Base-by-base conservation (phyloP, 2,329 filamentous ascomycete species). In the Apiospora koreana region DNA sequence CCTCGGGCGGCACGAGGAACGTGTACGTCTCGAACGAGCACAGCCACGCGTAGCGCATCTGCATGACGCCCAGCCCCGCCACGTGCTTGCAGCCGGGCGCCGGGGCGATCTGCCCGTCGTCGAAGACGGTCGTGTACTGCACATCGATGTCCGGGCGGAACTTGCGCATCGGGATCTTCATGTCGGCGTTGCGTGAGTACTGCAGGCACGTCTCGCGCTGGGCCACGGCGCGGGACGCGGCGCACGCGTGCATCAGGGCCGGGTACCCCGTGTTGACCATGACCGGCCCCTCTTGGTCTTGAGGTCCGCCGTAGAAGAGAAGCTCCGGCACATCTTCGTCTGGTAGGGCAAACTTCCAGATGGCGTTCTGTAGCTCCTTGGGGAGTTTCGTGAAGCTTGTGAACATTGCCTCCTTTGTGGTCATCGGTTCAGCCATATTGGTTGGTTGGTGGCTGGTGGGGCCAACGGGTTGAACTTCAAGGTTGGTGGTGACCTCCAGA, bases 221-320 rank as follows among this genome's bases (percentile, higher is more conserved):
- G 35, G 73, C 72, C 21, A 71, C 21, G 2, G 58, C 72, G 14
- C 74, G 74, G 4, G 73, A 73, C 69, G 74, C 74, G 43, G 67
- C 71, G 35, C 73, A 74, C 10, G 73, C 71, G 66, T 75, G 72
- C 74, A 75, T 74, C 6, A 72, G 66, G 1, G 68, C 69, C 18
- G 74, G 71, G 69, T 73, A 75, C 18, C 64, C 64, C 21, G 71
- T 75, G 48, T 75, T 70, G n/a, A 75, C 73, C 50, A 75, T 64
- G 16, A 74, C 5, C 21, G 41, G n/a, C 41, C 23, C 25, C 35
- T 50, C 41, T 5, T 68, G 23, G 65, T 70, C 69, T n/a, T 10
- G 18, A 3, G 54, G 28, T 23, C 31, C 48, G n/a, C 48, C 21
- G 43, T 62, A 48, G 25, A 68, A 28, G 2, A 66, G 65, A 28